phyloP scores from a whole-genome alignment of 148 eudicot genomes.

The Rhododendron molle region DNA sequence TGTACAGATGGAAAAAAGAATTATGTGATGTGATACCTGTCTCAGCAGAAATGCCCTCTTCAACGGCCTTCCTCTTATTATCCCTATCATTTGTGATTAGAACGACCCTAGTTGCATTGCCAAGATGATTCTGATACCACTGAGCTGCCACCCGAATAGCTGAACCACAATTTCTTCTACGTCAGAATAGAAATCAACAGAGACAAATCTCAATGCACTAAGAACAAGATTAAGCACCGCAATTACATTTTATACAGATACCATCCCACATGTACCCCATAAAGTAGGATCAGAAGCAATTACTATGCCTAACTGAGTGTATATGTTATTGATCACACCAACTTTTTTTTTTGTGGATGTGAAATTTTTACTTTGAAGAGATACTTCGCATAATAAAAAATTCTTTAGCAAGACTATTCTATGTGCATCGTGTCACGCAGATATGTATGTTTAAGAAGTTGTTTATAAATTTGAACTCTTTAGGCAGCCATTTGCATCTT shows the following conservation, averaged over 20 bases:
- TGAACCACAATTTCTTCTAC: constrained; percentile 30
- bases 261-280: neutral
- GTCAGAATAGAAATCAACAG: constrained; percentile 11
- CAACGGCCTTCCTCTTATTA: constrained; percentile 77
- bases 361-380: neutral
- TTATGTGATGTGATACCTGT: constrained; percentile 44
- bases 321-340: neutral
- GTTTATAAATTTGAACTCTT: neutral
- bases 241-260: neutral
- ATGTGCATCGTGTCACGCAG: neutral
- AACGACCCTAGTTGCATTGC: constrained; percentile 49
- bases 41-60: constrained; percentile 86
- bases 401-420: neutral
- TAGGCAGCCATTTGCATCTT: neutral
- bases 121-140: constrained; percentile 95
- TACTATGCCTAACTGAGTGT: neutral
- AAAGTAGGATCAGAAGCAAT: neutral
- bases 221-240: neutral
- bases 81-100: constrained; percentile 88
- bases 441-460: too few relatives aligned
- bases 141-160: constrained; percentile 93
- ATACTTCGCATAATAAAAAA: neutral
- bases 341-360: neutral
- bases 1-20: too few relatives aligned
- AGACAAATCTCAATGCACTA: neutral